These are phyloP conservation scores for Sarcodon aspratus DNA, from an alignment of 768 basidiomycete species.

Conservation along the genomic window DNA sequence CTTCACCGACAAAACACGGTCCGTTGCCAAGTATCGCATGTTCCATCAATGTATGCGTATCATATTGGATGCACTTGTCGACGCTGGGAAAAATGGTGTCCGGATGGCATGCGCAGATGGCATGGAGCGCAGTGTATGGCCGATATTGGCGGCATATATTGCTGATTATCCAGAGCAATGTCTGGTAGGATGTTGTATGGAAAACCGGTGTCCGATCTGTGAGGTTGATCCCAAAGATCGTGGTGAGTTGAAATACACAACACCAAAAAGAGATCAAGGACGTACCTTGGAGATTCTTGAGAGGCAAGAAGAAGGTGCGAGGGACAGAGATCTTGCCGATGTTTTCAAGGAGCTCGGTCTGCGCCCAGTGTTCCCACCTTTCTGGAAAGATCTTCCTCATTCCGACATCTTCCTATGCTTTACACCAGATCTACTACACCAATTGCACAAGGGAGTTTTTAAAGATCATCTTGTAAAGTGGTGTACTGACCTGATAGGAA, in stretches of 20 bases:
- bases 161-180: conserved; percentile 6
- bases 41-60: not conserved
- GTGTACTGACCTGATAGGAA: conserved; percentile 13
- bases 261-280: no score
- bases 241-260: no score
- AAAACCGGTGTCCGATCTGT: conserved; percentile 18
- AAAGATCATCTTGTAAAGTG: conserved; percentile 21
- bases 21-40: not conserved
- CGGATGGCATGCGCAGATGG: not conserved
- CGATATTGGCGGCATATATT: no score
- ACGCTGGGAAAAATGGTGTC: not conserved
- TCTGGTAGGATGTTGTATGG: conserved; percentile 18
- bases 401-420: no score
- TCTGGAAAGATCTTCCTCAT: conserved; percentile 8
- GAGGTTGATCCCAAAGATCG: no score
- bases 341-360: no score
- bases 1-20: not conserved
- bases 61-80: not conserved
- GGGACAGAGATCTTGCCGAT: no score
- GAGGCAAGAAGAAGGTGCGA: no score
- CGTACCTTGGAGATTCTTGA: no score
- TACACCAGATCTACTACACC: conserved; percentile 11
- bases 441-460: conserved; percentile 15
- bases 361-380: conserved; percentile 10
- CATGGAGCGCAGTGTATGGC: no score